phyloP scores from a whole-genome alignment of 345 rosid species.

The Raphanus raphanistrum region DNA sequence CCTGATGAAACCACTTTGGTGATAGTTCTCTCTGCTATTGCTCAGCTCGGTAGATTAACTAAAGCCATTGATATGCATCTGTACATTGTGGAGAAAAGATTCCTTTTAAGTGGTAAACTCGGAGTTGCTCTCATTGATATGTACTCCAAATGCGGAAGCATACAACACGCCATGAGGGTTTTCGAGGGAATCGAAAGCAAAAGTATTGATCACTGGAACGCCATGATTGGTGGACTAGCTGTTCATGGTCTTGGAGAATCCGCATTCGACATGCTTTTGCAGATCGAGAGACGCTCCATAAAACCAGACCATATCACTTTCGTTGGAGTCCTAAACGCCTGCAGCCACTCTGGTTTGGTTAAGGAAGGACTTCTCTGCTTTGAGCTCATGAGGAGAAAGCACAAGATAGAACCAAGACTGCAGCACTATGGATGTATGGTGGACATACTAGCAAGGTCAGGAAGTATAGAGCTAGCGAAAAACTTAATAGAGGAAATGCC shows the following conservation, averaged over 20 bases:
- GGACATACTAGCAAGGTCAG: constrained; percentile 56
- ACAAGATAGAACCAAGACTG: constrained; percentile 50
- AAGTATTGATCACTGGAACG: constrained; percentile 60
- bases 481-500: constrained; percentile 49
- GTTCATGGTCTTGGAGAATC: constrained; percentile 53
- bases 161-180: constrained; percentile 49
- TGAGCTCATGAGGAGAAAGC: constrained; percentile 52
- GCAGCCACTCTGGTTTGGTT: constrained; percentile 64
- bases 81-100: constrained; percentile 42
- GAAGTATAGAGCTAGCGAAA: constrained; percentile 50
- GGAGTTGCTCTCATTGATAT: constrained; percentile 63
- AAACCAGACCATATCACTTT: constrained; percentile 57
- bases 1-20: constrained; percentile 53
- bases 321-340: constrained; percentile 56
- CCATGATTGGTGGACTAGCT: constrained; percentile 61
- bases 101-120: constrained; percentile 43
- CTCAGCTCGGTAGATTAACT: constrained; percentile 52
- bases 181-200: constrained; percentile 42
- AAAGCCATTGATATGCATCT: constrained; percentile 50
- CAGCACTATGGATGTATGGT: constrained; percentile 64
- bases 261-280: constrained; percentile 46
- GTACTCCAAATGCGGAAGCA: constrained; percentile 60
- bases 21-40: constrained; percentile 55
- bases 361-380: constrained; percentile 56
- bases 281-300: constrained; percentile 43